These are phyloP conservation scores for Neonectria sp. DNA, from an alignment of 2,329 filamentous ascomycete species.

Conservation along the genomic window DNA sequence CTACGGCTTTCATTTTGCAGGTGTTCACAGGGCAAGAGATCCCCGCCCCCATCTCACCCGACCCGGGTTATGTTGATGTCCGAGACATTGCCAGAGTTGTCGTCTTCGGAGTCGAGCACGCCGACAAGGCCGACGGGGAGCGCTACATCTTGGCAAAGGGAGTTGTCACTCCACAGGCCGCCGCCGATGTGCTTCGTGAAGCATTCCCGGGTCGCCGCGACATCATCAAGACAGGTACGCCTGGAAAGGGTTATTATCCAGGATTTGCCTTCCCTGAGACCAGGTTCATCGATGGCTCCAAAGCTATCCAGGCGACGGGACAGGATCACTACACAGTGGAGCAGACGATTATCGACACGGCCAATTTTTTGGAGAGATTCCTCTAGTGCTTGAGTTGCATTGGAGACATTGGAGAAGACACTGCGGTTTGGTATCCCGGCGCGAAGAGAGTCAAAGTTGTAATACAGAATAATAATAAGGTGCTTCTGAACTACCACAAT, in stretches of 20 bases:
- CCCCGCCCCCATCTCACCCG: slow-evolving; percentile 29
- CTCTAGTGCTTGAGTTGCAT: slow-evolving; percentile 25
- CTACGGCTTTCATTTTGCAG: slow-evolving; percentile 43
- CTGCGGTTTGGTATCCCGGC: neutral
- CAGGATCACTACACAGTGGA: slow-evolving; percentile 37
- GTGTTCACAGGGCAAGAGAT: slow-evolving; percentile 43
- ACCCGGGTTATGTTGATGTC: slow-evolving; percentile 41
- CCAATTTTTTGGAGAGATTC: slow-evolving; percentile 40
- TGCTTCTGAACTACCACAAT: neutral
- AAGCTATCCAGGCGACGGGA: slow-evolving; percentile 36
- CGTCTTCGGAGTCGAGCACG: slow-evolving; percentile 40
- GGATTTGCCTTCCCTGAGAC: slow-evolving; percentile 31
- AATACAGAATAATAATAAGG: neutral
- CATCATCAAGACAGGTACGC: slow-evolving; percentile 40
- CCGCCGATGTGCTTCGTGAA: slow-evolving; percentile 44
- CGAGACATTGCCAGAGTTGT: slow-evolving; percentile 43
- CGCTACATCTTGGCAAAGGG: slow-evolving; percentile 40
- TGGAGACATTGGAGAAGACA: neutral
- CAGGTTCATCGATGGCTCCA: slow-evolving; percentile 38
- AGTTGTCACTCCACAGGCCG: slow-evolving; percentile 40
- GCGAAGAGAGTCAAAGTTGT: neutral
- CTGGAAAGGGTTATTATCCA: slow-evolving; percentile 38
- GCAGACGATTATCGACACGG: slow-evolving; percentile 42
- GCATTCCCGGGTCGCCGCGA: slow-evolving; percentile 39
- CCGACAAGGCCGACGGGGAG: slow-evolving; percentile 39